A percentile compares a stretch with the other conserved stretches of the same genome.
Conservation (phyloP, 805 yeast species). For the Hanseniaspora guilliermondii region DNA sequence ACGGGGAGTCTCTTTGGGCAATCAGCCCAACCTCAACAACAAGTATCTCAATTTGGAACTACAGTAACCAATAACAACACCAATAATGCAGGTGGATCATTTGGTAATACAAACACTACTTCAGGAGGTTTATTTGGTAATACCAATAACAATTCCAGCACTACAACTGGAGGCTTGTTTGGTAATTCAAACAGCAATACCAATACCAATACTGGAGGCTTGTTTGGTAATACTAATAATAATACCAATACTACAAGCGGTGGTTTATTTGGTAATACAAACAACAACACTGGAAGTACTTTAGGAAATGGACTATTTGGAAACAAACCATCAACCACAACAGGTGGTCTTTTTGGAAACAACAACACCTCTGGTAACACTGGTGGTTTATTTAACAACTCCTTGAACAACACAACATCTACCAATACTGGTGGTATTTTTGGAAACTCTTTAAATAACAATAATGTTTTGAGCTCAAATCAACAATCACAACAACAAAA, state of each 20-base stretch:
- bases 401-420: constrained; percentile 18
- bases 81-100: background rate
- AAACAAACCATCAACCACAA: background rate
- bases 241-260: background rate
- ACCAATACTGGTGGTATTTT: background rate
- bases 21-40: background rate
- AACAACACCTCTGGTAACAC: background rate
- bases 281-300: background rate
- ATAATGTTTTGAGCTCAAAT: no score
- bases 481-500: background rate
- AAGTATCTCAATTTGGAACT: constrained; percentile 11
- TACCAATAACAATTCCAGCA: background rate
- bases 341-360: background rate
- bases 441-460: background rate
- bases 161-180: constrained; percentile 5
- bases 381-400: background rate
- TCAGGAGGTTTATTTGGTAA: constrained; percentile 9
- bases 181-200: background rate
- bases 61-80: constrained; percentile 6
- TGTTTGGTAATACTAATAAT: constrained; percentile 6
- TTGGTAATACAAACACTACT: constrained; percentile 3
- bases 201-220: constrained; percentile 4
- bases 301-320: background rate
- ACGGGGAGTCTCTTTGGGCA: constrained; percentile 12
- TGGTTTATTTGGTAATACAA: background rate